These are phyloP conservation scores for Sporothrix humicola DNA, from an alignment of 2,329 filamentous ascomycete genomes.

Conservation along the genomic window DNA sequence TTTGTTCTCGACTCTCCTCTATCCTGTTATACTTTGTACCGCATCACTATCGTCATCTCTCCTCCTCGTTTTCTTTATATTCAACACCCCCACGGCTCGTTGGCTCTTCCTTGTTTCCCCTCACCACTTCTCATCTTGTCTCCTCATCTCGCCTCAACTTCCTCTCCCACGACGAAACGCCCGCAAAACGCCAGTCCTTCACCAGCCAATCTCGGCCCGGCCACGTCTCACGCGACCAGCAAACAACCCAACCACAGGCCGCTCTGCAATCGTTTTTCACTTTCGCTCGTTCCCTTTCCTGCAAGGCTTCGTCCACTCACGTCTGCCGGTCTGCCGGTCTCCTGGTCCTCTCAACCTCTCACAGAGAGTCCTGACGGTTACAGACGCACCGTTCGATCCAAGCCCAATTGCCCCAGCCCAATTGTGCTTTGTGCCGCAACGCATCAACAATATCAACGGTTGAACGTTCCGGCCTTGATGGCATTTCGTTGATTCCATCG, in stretches of 20 bases:
- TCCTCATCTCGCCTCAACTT: conserved; percentile 6
- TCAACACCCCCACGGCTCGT: neutral
- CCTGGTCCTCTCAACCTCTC: neutral
- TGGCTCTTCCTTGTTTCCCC: neutral
- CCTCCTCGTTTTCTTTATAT: neutral
- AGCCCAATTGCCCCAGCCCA: conserved; percentile 27
- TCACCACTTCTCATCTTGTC: neutral
- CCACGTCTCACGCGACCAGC: conserved; percentile 40
- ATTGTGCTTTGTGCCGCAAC: neutral
- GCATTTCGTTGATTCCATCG: neutral
- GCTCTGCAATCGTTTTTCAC: neutral
- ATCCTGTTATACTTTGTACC: no score
- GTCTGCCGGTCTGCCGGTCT: neutral
- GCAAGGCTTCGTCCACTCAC: conserved; percentile 26
- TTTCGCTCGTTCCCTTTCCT: neutral
- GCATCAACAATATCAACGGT: neutral
- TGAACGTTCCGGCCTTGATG: neutral
- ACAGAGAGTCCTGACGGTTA: neutral
- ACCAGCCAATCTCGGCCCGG: conserved; percentile 37
- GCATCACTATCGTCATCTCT: neutral
- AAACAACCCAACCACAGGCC: conserved; percentile 4
- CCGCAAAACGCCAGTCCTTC: conserved; percentile 15
- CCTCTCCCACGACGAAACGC: conserved; percentile 19
- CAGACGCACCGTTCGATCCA: neutral
- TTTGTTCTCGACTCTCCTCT: neutral